These are phyloP conservation scores for Penicillium sp. DNA, from an alignment of 2,329 filamentous ascomycete species.

Conservation along the genomic window DNA sequence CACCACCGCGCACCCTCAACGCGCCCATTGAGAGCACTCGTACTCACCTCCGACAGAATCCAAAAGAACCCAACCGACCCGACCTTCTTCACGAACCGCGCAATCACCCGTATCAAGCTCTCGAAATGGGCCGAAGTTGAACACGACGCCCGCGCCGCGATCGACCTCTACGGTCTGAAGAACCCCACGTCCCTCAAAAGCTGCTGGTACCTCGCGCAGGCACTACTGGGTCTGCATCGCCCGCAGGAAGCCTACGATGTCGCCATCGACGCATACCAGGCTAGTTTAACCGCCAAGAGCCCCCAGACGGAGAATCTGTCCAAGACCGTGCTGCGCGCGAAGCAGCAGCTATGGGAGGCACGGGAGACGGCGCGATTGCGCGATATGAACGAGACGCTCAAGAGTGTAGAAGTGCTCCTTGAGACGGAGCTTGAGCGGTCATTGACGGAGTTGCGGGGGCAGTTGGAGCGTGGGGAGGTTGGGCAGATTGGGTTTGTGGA, in stretches of 20 bases:
- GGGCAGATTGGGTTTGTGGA: conserved; percentile 68
- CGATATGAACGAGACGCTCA: conserved; percentile 45
- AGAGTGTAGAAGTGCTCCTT: conserved; percentile 41
- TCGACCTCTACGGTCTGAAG: conserved; percentile 58
- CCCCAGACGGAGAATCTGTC: conserved; percentile 70
- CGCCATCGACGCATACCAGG: conserved; percentile 69
- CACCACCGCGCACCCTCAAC: neutral
- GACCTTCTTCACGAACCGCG: conserved; percentile 83
- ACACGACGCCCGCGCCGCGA: conserved; percentile 71
- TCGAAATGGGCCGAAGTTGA: conserved; percentile 71
- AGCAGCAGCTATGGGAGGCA: conserved; percentile 81
- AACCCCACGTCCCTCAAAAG: conserved; percentile 70
- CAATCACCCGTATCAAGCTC: conserved; percentile 76
- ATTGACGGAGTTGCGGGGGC: conserved; percentile 35
- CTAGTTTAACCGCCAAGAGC: conserved; percentile 63
- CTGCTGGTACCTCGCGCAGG: conserved; percentile 78
- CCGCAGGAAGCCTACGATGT: conserved; percentile 70
- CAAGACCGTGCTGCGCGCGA: conserved; percentile 71
- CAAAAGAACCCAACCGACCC: conserved; percentile 74
- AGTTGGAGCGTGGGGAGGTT: conserved; percentile 41
- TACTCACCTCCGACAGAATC: conserved; percentile 54
- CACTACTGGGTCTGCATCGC: conserved; percentile 70
- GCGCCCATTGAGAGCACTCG: neutral
- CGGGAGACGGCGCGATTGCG: conserved; percentile 56
- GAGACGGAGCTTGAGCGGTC: conserved; percentile 41